Base-by-base conservation (phyloP, 225 moss, liverwort and hornwort genomes). In the Sphagnum tenellum region DNA sequence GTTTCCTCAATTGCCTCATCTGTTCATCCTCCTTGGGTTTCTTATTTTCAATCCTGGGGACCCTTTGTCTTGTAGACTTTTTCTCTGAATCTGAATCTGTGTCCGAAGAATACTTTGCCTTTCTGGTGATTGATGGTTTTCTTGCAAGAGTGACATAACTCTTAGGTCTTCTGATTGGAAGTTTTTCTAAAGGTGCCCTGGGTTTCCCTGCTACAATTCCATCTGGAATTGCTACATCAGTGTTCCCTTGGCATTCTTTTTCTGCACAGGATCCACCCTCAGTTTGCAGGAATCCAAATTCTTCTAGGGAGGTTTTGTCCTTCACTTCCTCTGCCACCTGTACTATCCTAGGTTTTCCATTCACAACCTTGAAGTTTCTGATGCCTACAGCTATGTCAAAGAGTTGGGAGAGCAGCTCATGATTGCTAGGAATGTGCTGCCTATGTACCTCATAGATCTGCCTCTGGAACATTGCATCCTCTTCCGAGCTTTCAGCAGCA, bases 331-430 rank as follows among this genome's bases (percentile, higher is more conserved):
- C 74, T 69, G 71, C 50, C 14, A 70, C 45, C 59, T 72, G 62
- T 49, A 76, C 61, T 29, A 59, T 47, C 47, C 73, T 79, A 71
- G 69, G 73, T 49, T 76, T 51, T 57, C 62, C 51, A 65, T 46
- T 57, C 52, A 58, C 56, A 67, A 64, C 69, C 71, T 76, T 64
- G 49, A 85, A 81, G 67, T 81, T 64, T 8, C 78, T 75, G 46
- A 85, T 62, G 46, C 84, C 78, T 47, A 85, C 76, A 48, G 81
- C 84, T 66, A 70, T 71, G 7, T 69, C 84, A 14, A 55, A 70
- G 14, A 81, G 84, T 56, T 73, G 78, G 67, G 71, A 68, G 48
- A 78, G 67, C 56, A 85, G 75, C 49, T 85, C 84, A 54, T 67
- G 75, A 53, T 70, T 85, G 67, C 81, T 85, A 61, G 75, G 81